Evolutionary conservation across 1,284 basidiomycete species (phyloP), one percentile per base, ranked within the genome.

Genomic region (Fistulinella cinereoalba): DNA sequence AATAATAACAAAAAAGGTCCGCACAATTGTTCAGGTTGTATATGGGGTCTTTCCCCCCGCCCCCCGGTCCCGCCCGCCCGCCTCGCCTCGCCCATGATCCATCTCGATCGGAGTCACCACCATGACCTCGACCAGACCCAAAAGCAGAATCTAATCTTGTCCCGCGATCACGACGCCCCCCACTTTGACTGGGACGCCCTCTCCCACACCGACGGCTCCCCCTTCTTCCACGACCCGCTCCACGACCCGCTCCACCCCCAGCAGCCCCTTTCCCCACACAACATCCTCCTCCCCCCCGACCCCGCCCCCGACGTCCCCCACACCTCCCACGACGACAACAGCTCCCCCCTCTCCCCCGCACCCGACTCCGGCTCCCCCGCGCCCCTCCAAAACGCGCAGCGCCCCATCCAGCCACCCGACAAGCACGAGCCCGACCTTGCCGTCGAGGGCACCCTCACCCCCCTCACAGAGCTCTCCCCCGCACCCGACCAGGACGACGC

Each of bases 391-490:
- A 56, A 52, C 33, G 16, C 40, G 37, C 43, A 45, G 4, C 32
- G 51, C 5, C 34, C 52, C 6, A 44, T 29, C 24, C 23, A 51
- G 0, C 49, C 22, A 13, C 23, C 46, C 3, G 61, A 64, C 41
- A 62, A 56, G 9, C 57, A 51, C 18, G 61, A 63, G 3, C 49
- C 54, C 10, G 65, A 58, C 52, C 56, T 53, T 19, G 28, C 52
- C 31, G 50, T 55, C 39, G 65, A 65, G 19, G 70, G 67, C 47
- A 63, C 64, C 37, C 79, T 80, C 29, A 83, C 84, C 1, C 83
- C 83, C 4, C 76, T 86, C 59, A 85, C 81, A 54, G 83, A 85
- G 52, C 76, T 85, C 27, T 83, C 83, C 6, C 79, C 81, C 7
- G 74, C 79, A 0, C 75, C 78, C 39, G 80, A 80, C 58, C 67